Conservation (phyloP, 2,329 filamentous ascomycete species). For the Cordyceps javanica region DNA sequence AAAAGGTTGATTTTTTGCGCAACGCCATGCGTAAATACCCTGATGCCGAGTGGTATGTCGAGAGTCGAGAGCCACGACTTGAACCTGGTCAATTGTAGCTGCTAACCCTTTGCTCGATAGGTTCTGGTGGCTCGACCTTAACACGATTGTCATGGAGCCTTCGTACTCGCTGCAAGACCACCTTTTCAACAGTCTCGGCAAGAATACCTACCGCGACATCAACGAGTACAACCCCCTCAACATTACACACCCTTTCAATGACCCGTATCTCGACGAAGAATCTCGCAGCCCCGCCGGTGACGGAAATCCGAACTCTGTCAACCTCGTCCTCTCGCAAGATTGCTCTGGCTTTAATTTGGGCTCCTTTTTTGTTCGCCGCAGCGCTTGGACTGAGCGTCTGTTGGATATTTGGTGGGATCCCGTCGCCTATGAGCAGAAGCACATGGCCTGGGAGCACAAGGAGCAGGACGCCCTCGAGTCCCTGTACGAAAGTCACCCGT, state of each 20-base stretch:
- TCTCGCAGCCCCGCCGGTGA: conserved; percentile 72
- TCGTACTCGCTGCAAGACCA: conserved; percentile 83
- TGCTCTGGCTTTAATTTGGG: conserved; percentile 95
- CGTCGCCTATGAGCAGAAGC: conserved; percentile 93
- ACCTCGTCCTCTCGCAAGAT: conserved; percentile 86
- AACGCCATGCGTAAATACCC: conserved; percentile 90
- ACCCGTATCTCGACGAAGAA: conserved; percentile 68
- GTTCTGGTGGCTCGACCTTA: conserved; percentile 99
- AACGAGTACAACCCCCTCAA: conserved; percentile 94
- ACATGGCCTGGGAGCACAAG: conserved; percentile 99
- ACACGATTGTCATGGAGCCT: conserved; percentile 97
- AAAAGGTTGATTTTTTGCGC: conserved; percentile 92
- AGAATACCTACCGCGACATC: conserved; percentile 85
- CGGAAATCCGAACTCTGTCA: conserved; percentile 69
- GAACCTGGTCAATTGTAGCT: not conserved
- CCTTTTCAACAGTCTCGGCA: conserved; percentile 73
- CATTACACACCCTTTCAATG: conserved; percentile 74
- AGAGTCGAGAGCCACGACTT: not conserved
- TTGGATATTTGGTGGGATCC: conserved; percentile 99
- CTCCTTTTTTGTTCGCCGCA: conserved; percentile 85
- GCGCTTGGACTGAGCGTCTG: conserved; percentile 82
- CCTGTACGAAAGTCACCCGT: conserved; percentile 84
- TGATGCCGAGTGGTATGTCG: conserved; percentile 82
- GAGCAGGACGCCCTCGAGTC: conserved; percentile 94
- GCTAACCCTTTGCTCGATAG: conserved; percentile 39